These are phyloP conservation scores for Xylaria scruposa DNA, from an alignment of 495 filamentous ascomycete species.

Conservation along the genomic window DNA sequence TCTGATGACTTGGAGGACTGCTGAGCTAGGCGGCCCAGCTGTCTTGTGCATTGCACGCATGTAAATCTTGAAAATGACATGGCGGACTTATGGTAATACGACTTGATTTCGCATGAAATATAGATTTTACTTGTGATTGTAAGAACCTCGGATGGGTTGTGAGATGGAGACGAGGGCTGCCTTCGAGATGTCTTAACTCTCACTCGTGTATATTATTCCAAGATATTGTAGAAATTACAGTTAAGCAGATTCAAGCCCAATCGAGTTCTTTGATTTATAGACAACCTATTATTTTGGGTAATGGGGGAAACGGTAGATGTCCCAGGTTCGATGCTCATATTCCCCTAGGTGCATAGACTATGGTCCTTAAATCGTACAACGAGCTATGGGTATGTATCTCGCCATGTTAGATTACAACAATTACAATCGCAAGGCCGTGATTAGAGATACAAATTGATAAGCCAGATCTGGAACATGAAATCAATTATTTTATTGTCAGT, in stretches of 20 bases:
- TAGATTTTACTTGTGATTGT: not conserved
- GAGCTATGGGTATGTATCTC: too few relatives aligned
- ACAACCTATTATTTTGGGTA: not conserved
- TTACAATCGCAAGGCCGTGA: not conserved
- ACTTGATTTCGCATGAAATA: not conserved
- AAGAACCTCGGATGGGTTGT: not conserved
- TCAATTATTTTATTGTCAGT: not conserved
- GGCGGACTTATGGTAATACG: not conserved
- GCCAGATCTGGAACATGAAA: not conserved
- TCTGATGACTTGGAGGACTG: not conserved
- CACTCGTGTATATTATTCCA: not conserved
- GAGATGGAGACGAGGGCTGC: not conserved
- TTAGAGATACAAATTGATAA: not conserved
- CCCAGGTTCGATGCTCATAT: not conserved
- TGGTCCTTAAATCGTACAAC: too few relatives aligned
- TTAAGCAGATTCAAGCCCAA: not conserved
- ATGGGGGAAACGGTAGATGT: not conserved
- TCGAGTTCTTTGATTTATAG: not conserved
- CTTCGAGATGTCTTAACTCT: not conserved
- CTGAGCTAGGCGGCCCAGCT: conserved; percentile 16
- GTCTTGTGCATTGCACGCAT: conserved; percentile 23
- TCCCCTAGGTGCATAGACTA: not conserved
- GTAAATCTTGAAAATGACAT: conserved; percentile 18
- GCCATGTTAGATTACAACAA: not conserved
- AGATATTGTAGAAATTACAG: not conserved